Evolutionary conservation across 2,329 filamentous ascomycete genomes (phyloP), one percentile per base, ranked within the genome.

Genomic region (Anthostomella pinea): DNA sequence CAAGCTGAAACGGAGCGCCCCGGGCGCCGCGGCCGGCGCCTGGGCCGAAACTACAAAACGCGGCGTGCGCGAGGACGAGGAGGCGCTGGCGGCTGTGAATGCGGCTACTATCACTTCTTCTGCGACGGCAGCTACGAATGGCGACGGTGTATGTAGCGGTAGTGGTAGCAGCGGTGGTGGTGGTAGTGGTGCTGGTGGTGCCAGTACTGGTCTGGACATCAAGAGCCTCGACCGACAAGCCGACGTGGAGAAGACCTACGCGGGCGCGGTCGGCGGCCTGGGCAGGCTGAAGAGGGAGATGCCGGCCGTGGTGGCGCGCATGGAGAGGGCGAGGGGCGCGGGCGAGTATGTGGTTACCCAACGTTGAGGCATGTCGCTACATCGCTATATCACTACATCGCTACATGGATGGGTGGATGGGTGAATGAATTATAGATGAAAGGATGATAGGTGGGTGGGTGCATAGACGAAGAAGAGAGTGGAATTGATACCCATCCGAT

Each of bases 251-350:
- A 49, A 39, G 3, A 60, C 54, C 24, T 79, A 75, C 39, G 58
- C 45, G 1, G 60, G 46, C 8, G 74, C 75, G 0, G 69, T 82
- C 2, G 66, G 66, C 30, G 69, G 67, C 11, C 51, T 83, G 36
- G 72, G 63, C 3, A 59, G 68, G 46, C 47, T 83, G 38, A 79
- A 79, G 65, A 69, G 68, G 50, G 73, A 75, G 22, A 75, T 83
- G 73, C 77, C 79, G 11, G 69, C 75, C 14, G 73, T 75, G 3
- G 76, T 80, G 52, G 80, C 79, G 35, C 75, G 70, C 58, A 81
- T 82, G 73, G 79, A 83, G 66, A 69, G 79, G 58, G 79, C 80
- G 39, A 66, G 74, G 43, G 69, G 74, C 11, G 79, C 77, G 15
- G 75, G 72, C 11, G 69, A 75, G 48, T 81, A 81, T 56, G 75